Evolutionary conservation across 1,284 basidiomycete genomes (phyloP).

Genomic region (Tilletiaria anomala): DNA sequence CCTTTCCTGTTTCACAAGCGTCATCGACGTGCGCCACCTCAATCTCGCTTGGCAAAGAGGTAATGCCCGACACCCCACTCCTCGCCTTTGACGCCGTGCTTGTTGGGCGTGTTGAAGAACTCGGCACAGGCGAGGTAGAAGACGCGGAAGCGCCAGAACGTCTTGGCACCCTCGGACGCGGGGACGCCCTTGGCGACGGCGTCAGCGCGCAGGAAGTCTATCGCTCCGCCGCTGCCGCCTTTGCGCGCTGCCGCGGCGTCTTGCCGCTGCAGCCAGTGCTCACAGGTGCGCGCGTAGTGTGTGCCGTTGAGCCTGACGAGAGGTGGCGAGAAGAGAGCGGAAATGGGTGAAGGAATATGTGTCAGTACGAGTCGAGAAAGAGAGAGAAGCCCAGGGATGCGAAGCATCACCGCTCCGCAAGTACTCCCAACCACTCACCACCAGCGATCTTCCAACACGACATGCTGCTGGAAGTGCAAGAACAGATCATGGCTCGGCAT

Average conservation of each 20-base stretch:
- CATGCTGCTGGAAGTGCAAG: slow-evolving; percentile 56
- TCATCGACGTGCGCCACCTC: no score
- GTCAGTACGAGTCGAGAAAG: not conserved
- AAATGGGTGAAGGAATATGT: not conserved
- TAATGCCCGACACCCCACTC: slow-evolving; percentile 53
- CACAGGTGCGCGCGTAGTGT: slow-evolving; percentile 55
- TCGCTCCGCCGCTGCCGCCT: slow-evolving; percentile 8
- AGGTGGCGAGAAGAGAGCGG: not conserved
- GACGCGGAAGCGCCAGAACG: slow-evolving; percentile 54
- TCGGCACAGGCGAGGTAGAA: slow-evolving; percentile 65
- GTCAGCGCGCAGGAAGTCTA: slow-evolving; percentile 11
- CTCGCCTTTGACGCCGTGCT: no score
- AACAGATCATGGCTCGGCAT: slow-evolving; percentile 48
- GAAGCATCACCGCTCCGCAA: not conserved
- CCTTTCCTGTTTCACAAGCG: no score
- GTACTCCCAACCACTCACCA: no score
- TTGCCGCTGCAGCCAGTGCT: slow-evolving; percentile 56
- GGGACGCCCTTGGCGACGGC: slow-evolving; percentile 22
- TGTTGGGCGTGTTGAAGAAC: slow-evolving; percentile 59
- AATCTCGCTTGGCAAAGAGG: slow-evolving; percentile 38
- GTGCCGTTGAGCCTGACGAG: slow-evolving; percentile 49
- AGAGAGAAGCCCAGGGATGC: not conserved
- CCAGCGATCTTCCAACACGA: slow-evolving; percentile 48
- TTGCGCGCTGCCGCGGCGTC: no score
- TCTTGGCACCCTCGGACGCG: slow-evolving; percentile 49